Conservation (phyloP, 257 asterid species). For the Avicennia marina region DNA sequence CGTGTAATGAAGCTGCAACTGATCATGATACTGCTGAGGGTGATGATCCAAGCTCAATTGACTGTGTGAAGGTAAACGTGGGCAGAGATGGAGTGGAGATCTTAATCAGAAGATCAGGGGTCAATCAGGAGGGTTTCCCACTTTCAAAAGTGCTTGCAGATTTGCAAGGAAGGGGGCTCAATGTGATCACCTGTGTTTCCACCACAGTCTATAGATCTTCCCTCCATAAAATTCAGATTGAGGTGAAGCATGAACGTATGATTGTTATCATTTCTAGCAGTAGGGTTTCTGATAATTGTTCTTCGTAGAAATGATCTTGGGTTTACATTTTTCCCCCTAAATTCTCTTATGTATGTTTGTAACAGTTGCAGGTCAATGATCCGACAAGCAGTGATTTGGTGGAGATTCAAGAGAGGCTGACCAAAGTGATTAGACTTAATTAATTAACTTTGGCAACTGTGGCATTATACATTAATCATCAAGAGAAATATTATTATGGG, state of each 20-base stretch:
- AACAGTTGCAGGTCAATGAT: not conserved
- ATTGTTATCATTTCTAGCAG: not conserved
- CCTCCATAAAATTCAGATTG: conserved; percentile 11
- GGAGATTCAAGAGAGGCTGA: not conserved
- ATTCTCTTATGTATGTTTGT: not conserved
- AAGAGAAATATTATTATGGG: no score
- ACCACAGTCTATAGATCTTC: conserved; percentile 4
- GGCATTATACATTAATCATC: no score
- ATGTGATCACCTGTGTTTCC: conserved; percentile 15
- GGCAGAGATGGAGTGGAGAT: conserved; percentile 18
- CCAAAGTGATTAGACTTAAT: not conserved
- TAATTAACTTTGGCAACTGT: no score
- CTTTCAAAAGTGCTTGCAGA: conserved; percentile 14
- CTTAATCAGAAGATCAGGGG: conserved; percentile 2
- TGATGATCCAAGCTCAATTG: not conserved
- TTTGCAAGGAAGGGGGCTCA: not conserved
- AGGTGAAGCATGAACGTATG: not conserved
- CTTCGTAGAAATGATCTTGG: not conserved
- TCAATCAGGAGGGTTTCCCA: not conserved
- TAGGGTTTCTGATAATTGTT: not conserved
- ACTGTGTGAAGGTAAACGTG: not conserved
- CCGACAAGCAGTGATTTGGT: not conserved
- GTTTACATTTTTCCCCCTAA: not conserved
- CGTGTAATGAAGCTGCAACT: not conserved
- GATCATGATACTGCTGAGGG: not conserved